Evolutionary conservation across 495 filamentous ascomycete species (phyloP), one percentile per base, ranked within the genome.

Genomic region (Xylaria cubensis): DNA sequence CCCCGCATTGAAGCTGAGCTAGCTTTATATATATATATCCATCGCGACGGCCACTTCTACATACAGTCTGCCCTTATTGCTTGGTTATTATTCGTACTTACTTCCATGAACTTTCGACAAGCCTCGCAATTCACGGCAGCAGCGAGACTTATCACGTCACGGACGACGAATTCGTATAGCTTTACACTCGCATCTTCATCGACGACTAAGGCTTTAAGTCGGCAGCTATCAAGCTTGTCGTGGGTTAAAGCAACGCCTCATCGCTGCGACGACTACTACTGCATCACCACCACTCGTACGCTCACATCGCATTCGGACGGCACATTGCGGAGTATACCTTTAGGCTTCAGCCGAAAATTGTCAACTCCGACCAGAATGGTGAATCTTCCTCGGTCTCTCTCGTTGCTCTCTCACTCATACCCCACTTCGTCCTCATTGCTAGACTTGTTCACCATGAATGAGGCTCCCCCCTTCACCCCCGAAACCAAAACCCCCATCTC

Each of bases 321-420:
- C 8, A 21, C 12, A 39, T 12, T 9, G 19, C 58, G 34, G 1
- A 39, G 4, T 4, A 21, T 17, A 39, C 24, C 29, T 9, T 39
- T 4, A 13, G 29, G 36, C 12, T 44, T 44, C 17, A 2, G 36
- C 1, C 7, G 32, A 56, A 26, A 8, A 21, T 10, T 48, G 29
- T 50, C 64, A 9, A 29, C 4, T 51, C 58, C 64, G 9, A 64
- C 13, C 12, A 64, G 36, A 34, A 71, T 71, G 69, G 69, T 71
- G 46, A 32, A 10, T 62, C 5, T 62, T 29, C n/a, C 21, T 55
- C 53, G 0, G 17, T 13, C 17, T 13, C n/a, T 12, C 19, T 29
- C 51, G 5, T 55, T 29, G 53, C 53, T 9, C 26, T 56, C 26
- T 56, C 17, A 7, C 42, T 46, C 42, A 51, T 9, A 3, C 6